Evolutionary conservation across 2,329 filamentous ascomycete genomes (phyloP), one percentile per base, ranked within the genome.

Genomic region (Pseudocercospora eumusae): DNA sequence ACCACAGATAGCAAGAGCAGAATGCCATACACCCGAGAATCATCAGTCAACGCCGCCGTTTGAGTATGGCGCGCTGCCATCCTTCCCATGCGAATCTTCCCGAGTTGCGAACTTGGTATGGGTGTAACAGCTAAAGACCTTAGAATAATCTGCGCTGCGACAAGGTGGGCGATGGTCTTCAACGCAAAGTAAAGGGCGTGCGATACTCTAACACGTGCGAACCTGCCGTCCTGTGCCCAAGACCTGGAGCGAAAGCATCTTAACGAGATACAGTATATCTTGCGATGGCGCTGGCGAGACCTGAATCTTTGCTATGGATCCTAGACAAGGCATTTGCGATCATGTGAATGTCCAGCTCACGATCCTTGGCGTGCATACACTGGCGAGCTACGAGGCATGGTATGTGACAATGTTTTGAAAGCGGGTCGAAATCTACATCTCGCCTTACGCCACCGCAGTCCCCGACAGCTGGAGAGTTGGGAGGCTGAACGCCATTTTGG

Each of bases 21-120:
- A 98, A 98, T 0, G 92, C 93, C 90, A 10, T 93, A 93, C 25
- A 97, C 78, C 18, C 92, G 86, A 9, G 93, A 92, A 71, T 98
- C 98, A 56, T 56, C 93, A 11, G 90, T 88, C 18, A 98, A 84
- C 0, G 93, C 92, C 11, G n/a, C 20, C 1, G 5, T 33, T 4
- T 50, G 45, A n/a, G 23, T 27, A 23, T 50, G 21, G 11, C 45
- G 45, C 2, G 45, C n/a, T 10, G 28, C 65, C 97, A 86, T 10
- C 89, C 70, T 90, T 88, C 28, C 27, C 10, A 13, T 31, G 25
- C 73, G 89, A 92, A 28, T 3, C 31, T 33, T 11, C 4, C 21
- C 20, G 6, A 50, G 20, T 64, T 91, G 86, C 65, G 93, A 86
- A 52, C 93, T 21, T 21, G 44, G 4, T 21, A 25, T 20, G 1